These are phyloP conservation scores for Globisporangium abappressorium DNA, from an alignment of 352 stramenopile species.

Conservation along the genomic window DNA sequence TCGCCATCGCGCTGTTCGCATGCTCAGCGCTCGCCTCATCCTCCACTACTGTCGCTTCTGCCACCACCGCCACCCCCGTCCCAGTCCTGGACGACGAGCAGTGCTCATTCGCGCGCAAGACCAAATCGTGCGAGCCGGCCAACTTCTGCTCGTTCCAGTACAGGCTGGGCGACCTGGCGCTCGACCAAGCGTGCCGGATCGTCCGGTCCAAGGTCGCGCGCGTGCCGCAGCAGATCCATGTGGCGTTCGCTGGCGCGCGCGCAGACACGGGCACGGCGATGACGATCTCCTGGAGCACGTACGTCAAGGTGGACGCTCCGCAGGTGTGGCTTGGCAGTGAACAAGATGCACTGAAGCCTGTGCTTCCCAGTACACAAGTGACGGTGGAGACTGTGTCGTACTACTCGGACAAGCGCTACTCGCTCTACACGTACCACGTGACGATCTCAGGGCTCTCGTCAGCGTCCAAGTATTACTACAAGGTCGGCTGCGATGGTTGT, in stretches of 20 bases:
- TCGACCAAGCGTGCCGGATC: conserved; percentile 43
- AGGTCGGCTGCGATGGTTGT: conserved; percentile 32
- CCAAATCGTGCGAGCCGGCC: conserved; percentile 23
- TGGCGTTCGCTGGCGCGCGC: conserved; percentile 43
- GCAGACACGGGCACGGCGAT: conserved; percentile 48
- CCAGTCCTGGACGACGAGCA: conserved; percentile 3
- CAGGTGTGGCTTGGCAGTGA: conserved; percentile 44
- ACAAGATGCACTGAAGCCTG: conserved; percentile 19
- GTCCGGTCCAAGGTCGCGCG: not conserved
- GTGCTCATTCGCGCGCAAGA: conserved; percentile 6
- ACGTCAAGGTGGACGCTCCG: conserved; percentile 34
- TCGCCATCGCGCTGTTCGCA: not conserved
- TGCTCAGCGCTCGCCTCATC: not conserved
- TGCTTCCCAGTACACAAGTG: conserved; percentile 8
- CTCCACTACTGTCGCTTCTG: not conserved
- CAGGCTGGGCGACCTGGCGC: conserved; percentile 38
- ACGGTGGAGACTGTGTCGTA: conserved; percentile 33
- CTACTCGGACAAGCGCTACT: conserved; percentile 47
- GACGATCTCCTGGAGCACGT: conserved; percentile 65
- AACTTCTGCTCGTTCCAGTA: conserved; percentile 35
- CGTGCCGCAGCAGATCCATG: conserved; percentile 53
- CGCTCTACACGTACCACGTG: conserved; percentile 43
- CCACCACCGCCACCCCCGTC: not conserved
- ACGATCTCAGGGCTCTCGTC: conserved; percentile 26
- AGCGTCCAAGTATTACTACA: conserved; percentile 45